A percentile compares a stretch with the other conserved stretches of the same genome.
These are phyloP conservation scores for Cyclotella choctawhatcheeana DNA, from an alignment of 108 stramenopile genomes.

Conservation along the genomic window DNA sequence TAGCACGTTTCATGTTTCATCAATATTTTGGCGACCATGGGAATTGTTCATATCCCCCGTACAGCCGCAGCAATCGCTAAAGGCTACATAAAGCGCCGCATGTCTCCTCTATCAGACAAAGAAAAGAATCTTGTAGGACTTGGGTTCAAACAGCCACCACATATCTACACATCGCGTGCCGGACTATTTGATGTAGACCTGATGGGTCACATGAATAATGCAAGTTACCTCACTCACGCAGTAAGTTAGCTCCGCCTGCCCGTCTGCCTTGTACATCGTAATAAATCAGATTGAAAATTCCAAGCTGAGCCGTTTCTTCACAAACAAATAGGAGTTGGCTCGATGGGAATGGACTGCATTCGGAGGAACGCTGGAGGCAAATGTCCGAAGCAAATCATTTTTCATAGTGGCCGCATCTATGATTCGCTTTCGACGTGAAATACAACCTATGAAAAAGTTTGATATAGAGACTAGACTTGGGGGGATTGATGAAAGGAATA, in stretches of 20 bases:
- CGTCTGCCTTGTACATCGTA: no score
- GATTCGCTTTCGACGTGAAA: conserved; percentile 69
- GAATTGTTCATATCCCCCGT: conserved; percentile 46
- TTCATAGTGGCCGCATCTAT: conserved; percentile 59
- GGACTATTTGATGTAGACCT: conserved; percentile 75
- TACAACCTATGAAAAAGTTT: conserved; percentile 62
- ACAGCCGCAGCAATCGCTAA: conserved; percentile 34
- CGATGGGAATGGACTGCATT: conserved; percentile 71
- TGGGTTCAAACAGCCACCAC: conserved; percentile 26
- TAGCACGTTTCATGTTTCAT: no score
- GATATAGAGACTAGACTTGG: conserved; percentile 58
- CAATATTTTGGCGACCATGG: no score
- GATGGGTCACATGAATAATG: conserved; percentile 77
- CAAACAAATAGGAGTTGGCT: no score
- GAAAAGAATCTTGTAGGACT: conserved; percentile 41
- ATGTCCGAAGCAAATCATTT: conserved; percentile 31
- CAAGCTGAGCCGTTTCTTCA: no score
- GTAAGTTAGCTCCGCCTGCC: no score
- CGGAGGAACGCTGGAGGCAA: conserved; percentile 51
- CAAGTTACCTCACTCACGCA: conserved; percentile 70
- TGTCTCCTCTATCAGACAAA: conserved; percentile 29
- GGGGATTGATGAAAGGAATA: conserved; percentile 61
- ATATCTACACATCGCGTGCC: conserved; percentile 58
- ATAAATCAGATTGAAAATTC: no score
- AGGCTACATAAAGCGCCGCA: conserved; percentile 32